Percentiles rank a stretch among this genome's conserved stretches.
phyloP scores from a whole-genome alignment of 352 stramenopile species.

The Vaucheria bursata region DNA sequence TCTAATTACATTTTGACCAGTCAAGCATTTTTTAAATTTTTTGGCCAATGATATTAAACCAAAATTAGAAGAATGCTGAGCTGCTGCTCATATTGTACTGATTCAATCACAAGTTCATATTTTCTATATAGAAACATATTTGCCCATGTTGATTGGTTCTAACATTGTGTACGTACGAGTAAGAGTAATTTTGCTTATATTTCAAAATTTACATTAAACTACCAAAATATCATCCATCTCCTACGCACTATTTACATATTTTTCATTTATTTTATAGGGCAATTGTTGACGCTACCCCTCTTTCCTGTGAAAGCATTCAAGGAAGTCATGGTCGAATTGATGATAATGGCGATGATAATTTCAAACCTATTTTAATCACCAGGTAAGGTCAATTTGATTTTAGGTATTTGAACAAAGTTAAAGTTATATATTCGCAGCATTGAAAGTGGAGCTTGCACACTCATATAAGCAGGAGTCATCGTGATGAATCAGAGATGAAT shows the following conservation, averaged over 20 bases:
- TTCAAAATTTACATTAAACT: not conserved
- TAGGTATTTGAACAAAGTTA: not conserved
- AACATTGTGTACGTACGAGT: not conserved
- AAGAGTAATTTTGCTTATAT: not conserved
- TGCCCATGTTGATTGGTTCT: not conserved
- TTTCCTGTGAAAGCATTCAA: constrained; percentile 26
- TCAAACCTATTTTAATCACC: constrained; percentile 8
- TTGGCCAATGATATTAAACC: too few species aligned
- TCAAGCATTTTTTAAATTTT: too few species aligned
- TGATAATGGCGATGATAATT: constrained; percentile 3
- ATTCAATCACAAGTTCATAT: not conserved
- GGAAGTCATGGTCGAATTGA: constrained; percentile 23
- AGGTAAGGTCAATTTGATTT: not conserved
- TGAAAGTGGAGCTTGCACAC: not conserved
- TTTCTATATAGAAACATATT: not conserved
- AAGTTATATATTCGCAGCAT: not conserved
- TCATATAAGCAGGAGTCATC: not conserved
- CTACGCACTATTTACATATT: not conserved
- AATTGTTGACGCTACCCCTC: constrained; percentile 30
- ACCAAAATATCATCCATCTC: not conserved
- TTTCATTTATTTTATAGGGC: not conserved
- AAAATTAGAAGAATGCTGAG: too few species aligned
- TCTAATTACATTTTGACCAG: too few species aligned
- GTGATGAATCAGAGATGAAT: not conserved
- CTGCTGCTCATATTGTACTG: too few species aligned